Base-by-base conservation (phyloP, 176 grass and related monocot genomes). In the Elymus sibiricus region DNA sequence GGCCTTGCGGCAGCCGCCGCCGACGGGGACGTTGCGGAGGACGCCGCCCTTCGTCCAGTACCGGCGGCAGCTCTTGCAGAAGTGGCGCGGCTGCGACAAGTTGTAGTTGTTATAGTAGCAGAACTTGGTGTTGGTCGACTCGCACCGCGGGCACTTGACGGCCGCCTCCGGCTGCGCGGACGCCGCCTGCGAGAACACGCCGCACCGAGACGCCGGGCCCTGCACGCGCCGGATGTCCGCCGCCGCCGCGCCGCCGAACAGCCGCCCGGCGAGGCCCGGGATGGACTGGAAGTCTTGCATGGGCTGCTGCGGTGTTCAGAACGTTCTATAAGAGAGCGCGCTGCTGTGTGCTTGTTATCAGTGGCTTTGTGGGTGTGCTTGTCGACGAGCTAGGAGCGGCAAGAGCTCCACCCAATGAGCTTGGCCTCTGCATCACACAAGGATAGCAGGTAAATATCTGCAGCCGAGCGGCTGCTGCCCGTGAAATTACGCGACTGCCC, bases 71-170 rank as follows among this genome's bases (percentile, higher is more conserved):
- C 79, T 91, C 91, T 95, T 98, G 86, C 95, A 98, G 85, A 98
- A 98, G 85, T 98, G 93, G 26, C 95, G 92, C 82, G 95, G 95
- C 83, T 98, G 95, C 42, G 93, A 91, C 6, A 95, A 77, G 89
- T 93, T 98, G 88, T 98, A 94, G 80, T 98, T 98, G 91, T 98
- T 98, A 90, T 95, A 98, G 89, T 98, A 98, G 83, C 95, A 98
- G 93, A 98, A 98, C 84, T 98, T 98, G 78, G 95, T 98, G 91
- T 95, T 92, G 51, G 93, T 91, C 12, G 95, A 98, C 38, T 98
- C 95, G 65, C 95, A 98, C 32, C 95, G 88, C 35, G 95, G 95
- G 82, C 95, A 98, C 93, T 92, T 95, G 11, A 95, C 83, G 16
- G 90, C 83, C 16, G 90, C 93, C 84, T 92, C 90, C 2, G 86